phyloP scores from a whole-genome alignment of 768 basidiomycete genomes.

The Trametes maxima region DNA sequence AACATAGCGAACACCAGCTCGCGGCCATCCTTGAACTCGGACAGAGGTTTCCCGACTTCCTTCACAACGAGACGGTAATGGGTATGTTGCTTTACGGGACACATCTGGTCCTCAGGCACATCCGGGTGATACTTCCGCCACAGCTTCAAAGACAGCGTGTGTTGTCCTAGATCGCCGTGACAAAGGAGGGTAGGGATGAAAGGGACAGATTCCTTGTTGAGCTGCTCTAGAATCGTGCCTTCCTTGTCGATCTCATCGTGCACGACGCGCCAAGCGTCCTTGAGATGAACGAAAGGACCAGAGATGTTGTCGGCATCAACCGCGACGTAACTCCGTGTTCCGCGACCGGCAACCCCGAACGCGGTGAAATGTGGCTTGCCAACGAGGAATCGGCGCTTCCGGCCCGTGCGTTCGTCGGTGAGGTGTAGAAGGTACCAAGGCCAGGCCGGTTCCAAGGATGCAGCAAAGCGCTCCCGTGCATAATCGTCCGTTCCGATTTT shows the following conservation, averaged over 20 bases:
- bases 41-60: slow-evolving; percentile 2
- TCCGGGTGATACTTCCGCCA: background rate
- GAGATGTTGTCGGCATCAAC: background rate
- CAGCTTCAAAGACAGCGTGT: background rate
- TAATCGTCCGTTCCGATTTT: background rate
- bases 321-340: slow-evolving; percentile 4
- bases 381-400: background rate
- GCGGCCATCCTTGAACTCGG: background rate
- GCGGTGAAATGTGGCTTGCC: slow-evolving; percentile 1
- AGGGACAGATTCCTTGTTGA: background rate
- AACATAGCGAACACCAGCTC: background rate
- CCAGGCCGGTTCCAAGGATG: background rate
- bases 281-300: background rate
- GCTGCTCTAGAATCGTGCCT: background rate
- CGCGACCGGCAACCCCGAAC: background rate
- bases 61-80: slow-evolving; percentile 10
- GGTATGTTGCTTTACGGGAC: background rate
- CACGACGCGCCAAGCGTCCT: slow-evolving; percentile 5
- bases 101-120: background rate
- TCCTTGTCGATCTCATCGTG: background rate
- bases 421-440: background rate
- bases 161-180: background rate
- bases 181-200: background rate
- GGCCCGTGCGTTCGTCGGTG: background rate
- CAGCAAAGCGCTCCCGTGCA: too few relatives aligned